A percentile compares a stretch with the other conserved stretches of the same genome.
Conservation (phyloP, 371 early-diverging fungal species). For the Nosema muscidifuracis region DNA sequence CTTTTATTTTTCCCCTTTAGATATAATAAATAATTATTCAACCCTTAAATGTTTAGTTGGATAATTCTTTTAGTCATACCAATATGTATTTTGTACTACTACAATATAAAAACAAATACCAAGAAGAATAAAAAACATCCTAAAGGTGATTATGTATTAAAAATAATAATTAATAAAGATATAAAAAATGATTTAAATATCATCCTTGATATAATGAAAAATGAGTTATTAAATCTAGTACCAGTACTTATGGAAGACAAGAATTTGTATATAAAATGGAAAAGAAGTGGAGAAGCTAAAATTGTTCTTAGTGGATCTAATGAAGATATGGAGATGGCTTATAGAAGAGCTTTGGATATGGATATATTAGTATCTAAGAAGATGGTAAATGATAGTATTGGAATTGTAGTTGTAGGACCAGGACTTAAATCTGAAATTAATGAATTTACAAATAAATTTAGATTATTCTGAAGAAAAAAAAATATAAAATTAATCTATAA, state of each 20-base stretch:
- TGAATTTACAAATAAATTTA: constrained; percentile 37
- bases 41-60: too few relatives aligned
- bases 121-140: too few relatives aligned
- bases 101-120: too few relatives aligned
- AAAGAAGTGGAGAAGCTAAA: constrained; percentile 3
- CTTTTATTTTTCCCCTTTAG: too few relatives aligned
- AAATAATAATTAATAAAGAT: constrained; percentile 10
- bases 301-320: neutral
- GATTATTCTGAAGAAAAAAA: constrained; percentile 26
- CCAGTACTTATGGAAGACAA: neutral
- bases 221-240: neutral
- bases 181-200: neutral
- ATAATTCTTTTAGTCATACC: too few relatives aligned
- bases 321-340: neutral
- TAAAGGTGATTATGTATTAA: constrained; percentile 13
- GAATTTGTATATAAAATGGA: neutral
- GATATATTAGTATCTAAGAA: neutral
- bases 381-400: neutral
- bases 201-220: neutral
- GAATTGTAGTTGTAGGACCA: constrained; percentile 1
- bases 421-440: constrained; percentile 9
- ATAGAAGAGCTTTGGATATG: neutral
- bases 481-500: too few relatives aligned
- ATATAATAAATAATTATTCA: too few relatives aligned
- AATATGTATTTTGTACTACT: too few relatives aligned